Evolutionary conservation across 257 asterid genomes (phyloP), one percentile per base, ranked within the genome.

Genomic region (Fraxinus pennsylvanica): DNA sequence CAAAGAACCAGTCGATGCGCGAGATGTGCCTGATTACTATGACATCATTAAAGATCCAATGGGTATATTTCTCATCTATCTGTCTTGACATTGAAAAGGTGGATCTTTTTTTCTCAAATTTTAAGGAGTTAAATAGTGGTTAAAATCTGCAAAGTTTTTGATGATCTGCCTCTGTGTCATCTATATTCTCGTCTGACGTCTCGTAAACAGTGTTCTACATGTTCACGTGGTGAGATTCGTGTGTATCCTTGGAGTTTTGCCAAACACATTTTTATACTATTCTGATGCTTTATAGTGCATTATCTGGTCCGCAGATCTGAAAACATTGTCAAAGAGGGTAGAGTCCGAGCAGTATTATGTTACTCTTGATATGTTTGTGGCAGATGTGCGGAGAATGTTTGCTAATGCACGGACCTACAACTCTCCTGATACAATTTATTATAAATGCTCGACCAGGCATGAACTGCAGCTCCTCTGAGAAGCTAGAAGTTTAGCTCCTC

Each of bases 11-110:
- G 99, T 95, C 74, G 99, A 95, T 93, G 91, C 91, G 70, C 94
- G 97, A 17, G 98, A 95, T 73, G 99, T 95, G 72, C 99, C 99
- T 54, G 99, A 95, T 84, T 95, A 95, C 85, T 93, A 95, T 50
- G 97, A 95, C 27, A 90, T 95, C 87, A 90, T 95, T 75, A 93
- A 95, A 81, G 98, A 95, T 85, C 97, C 98, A 36, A 93, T 95
- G 89, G 98, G 98, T 91, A 90, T 61, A 78, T 72, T 75, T 71
- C 71, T 22, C 57, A 41, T 22, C 75, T 30, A 22, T 69, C 32
- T 29, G 33, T 61, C 68, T 61, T 61, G 32, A 21, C 68, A 22
- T 22, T 25, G 68, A 61, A 61, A 21, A 4, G 3, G 6, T 61
- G 30, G 15, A 61, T 61, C 6, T 3, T 9, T 59, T 38, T 52